Conservation (phyloP, 306 rosid genomes). For the Prosopis cineraria region DNA sequence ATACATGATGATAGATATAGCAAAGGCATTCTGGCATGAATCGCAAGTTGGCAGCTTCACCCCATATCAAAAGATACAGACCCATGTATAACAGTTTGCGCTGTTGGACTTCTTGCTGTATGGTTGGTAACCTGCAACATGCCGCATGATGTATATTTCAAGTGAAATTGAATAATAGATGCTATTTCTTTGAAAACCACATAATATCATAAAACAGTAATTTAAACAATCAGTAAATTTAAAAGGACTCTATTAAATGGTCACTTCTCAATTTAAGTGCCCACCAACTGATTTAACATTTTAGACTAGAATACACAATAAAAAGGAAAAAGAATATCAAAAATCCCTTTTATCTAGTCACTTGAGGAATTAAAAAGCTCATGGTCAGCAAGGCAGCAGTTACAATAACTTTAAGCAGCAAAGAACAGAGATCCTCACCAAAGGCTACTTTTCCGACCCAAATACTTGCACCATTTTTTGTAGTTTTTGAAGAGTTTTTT, state of each 20-base stretch:
- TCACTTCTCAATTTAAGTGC: conserved; percentile 21
- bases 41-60: conserved; percentile 98
- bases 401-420: conserved; percentile 20
- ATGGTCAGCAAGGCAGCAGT: background rate
- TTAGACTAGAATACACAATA: conserved; percentile 23
- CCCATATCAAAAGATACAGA: conserved; percentile 97
- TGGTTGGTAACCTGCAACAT: conserved; percentile 88
- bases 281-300: conserved; percentile 1
- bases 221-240: conserved; percentile 1
- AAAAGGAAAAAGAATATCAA: conserved; percentile 7
- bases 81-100: conserved; percentile 97
- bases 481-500: conserved; percentile 97
- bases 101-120: conserved; percentile 99
- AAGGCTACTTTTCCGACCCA: conserved; percentile 98
- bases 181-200: conserved; percentile 7
- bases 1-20: conserved; percentile 97
- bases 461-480: conserved; percentile 98
- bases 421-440: conserved; percentile 58
- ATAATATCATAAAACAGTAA: background rate
- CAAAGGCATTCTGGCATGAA: conserved; percentile 99
- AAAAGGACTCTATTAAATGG: conserved; percentile 27
- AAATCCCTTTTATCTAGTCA: background rate
- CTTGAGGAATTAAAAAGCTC: background rate
- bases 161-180: conserved; percentile 6
- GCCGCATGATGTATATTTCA: conserved; percentile 16